phyloP scores from a whole-genome alignment of 305 asterid species.

The Solanum hybrid region DNA sequence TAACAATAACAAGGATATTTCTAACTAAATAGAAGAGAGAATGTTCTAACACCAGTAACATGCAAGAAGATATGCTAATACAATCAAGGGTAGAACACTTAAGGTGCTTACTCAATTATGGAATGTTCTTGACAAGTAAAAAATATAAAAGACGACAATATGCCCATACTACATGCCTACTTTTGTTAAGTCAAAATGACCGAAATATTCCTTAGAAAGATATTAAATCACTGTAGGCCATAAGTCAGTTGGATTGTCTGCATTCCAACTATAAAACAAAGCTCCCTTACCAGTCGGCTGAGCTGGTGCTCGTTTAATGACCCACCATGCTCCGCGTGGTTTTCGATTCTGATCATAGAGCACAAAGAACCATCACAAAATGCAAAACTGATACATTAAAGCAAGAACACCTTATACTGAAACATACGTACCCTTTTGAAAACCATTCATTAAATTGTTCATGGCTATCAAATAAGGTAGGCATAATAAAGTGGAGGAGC shows the following conservation, averaged over 20 bases:
- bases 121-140: background rate
- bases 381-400: background rate
- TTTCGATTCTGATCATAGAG: constrained; percentile 69
- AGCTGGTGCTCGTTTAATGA: constrained; percentile 98
- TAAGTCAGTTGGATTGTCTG: background rate
- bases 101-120: background rate
- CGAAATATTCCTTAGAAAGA: background rate
- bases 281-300: constrained; percentile 74
- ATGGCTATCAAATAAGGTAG: constrained; percentile 90
- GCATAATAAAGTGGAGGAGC: constrained; percentile 96
- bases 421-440: constrained; percentile 75
- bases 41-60: background rate
- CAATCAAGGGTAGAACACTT: background rate
- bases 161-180: background rate
- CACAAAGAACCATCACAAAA: constrained; percentile 17
- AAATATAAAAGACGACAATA: background rate
- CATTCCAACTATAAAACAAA: constrained; percentile 1
- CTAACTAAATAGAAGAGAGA: background rate
- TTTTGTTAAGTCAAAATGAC: background rate
- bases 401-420: background rate
- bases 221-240: background rate
- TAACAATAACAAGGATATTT: background rate
- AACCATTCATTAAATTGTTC: constrained; percentile 98
- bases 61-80: background rate
- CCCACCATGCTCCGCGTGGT: constrained; percentile 99